Evolutionary conservation across 352 stramenopile genomes (phyloP), one percentile per base, ranked within the genome.

Genomic region (Globisporangium solare): DNA sequence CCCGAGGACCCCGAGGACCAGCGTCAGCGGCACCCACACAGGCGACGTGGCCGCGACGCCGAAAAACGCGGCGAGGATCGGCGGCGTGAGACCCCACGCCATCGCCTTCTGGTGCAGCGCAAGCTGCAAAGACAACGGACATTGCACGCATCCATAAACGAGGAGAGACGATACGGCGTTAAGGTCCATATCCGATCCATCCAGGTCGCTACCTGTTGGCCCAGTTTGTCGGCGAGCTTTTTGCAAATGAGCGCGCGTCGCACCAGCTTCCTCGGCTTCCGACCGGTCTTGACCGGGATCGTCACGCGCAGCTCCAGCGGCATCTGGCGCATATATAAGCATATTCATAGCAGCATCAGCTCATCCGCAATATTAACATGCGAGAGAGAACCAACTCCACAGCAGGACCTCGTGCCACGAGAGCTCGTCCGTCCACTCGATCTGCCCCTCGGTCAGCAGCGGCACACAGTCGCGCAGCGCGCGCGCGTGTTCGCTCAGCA

Each of bases 51-150:
- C 67, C 1, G 76, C 43, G 32, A 87, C 48, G 13, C 77, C 75
- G 40, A 76, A 18, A 47, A 85, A 39, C 40, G 67, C 82, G 17
- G 74, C 76, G 1, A 70, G 47, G 5, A 89, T 39, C 1, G 70
- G 70, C 14, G 79, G 74, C 6, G 88, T 45, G 11, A 92, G 45
- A 0, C 74, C 69, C 35, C 88, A 42, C 0, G 67, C 67, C 13
- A 83, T 73, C 24, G 76, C 70, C 18, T 89, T 89, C 60, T 73
- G 78, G 51, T 87, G 75, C 35, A 87, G 55, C 2, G 64, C 70
- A n/a, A 89, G 63, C 79, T 89, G 7, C 12, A 40, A 12, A 53
- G 45, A 21, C 52, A n/a, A n/a, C n/a, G n/a, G n/a, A n/a, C 31
- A 53, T 43, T 13, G 51, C n/a, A 47, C 35, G 50, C 10, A 57